Evolutionary conservation across 2,329 filamentous ascomycete genomes (phyloP).

Genomic region (Sclerotinia minor): DNA sequence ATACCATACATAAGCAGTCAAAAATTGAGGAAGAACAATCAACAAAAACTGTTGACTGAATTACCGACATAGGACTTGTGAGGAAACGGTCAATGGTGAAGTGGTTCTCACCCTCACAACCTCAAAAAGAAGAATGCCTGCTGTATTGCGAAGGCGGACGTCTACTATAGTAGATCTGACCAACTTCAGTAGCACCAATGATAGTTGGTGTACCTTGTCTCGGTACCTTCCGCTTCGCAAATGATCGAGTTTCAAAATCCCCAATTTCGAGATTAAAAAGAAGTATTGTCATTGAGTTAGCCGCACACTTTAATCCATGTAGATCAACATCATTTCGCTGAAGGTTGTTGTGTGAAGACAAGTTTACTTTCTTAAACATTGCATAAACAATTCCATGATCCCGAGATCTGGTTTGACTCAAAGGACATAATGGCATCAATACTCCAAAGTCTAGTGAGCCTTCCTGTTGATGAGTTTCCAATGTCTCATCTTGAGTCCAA

Average conservation of each 20-base stretch:
- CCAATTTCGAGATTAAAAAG: conserved; percentile 4
- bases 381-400: conserved; percentile 16
- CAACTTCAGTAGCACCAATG: conserved; percentile 11
- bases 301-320: background rate
- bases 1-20: background rate
- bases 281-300: conserved; percentile 3
- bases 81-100: too few relatives aligned
- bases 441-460: background rate
- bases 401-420: background rate
- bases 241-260: background rate
- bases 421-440: conserved; percentile 1
- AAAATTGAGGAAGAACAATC: background rate
- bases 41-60: background rate
- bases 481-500: background rate
- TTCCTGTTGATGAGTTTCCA: background rate
- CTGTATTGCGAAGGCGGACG: background rate
- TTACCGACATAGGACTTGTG: too few relatives aligned
- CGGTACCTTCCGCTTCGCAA: background rate
- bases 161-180: conserved; percentile 14
- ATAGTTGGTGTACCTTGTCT: background rate
- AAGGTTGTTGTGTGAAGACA: background rate
- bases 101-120: too few relatives aligned
- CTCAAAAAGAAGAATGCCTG: conserved; percentile 13
- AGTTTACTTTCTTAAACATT: conserved; percentile 1
- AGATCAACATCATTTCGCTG: background rate